Base-by-base conservation (phyloP, 306 rosid species). In the Chamaecrista fasciculata region DNA sequence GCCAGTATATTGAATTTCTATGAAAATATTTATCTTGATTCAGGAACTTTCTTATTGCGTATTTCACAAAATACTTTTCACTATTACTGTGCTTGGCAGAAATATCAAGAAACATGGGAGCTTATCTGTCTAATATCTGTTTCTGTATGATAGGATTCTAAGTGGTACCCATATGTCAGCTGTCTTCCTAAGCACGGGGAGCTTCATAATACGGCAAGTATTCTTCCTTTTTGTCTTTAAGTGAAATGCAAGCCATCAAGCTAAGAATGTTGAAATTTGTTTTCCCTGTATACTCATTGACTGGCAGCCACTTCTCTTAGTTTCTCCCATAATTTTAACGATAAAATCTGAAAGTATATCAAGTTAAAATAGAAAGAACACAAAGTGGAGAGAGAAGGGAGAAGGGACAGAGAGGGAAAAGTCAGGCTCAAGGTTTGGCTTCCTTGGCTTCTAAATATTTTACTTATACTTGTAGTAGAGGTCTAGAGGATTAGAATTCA, bases 121-220 rank as follows among this genome's bases (percentile, higher is more conserved):
- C 15, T 2, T 40, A 5, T 53, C n/a, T 66, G 16, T 57, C 48
- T 28, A 7, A 15, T 62, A 73, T 80, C 25, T 58, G 28, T 67
- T 31, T 33, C 23, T 76, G 19, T 53, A 26, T 75, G 66, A 69
- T 68, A 89, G 94, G 82, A 53, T 52, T 91, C 96, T 16, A 83
- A 80, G 15, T 91, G 97, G 94, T 73, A 79, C 50, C 90, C 91
- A 64, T 91, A 86, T 66, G 70, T 89, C 66, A 75, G 75, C 67
- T 46, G 82, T 56, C 90, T 91, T 85, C 96, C 96, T 8, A 74
- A 31, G 29, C 79, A 33, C 0, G 58, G 37, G 18, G 77, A 82
- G 75, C 81, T 85, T 80, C 96, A 91, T 73, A 89, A 75, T 83
- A 86, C 77, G 33, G 96, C 78, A 71, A 77, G 86, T 89, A 63